Evolutionary conservation across 805 yeast genomes (phyloP).

Genomic region (Blastobotrys terrestris): DNA sequence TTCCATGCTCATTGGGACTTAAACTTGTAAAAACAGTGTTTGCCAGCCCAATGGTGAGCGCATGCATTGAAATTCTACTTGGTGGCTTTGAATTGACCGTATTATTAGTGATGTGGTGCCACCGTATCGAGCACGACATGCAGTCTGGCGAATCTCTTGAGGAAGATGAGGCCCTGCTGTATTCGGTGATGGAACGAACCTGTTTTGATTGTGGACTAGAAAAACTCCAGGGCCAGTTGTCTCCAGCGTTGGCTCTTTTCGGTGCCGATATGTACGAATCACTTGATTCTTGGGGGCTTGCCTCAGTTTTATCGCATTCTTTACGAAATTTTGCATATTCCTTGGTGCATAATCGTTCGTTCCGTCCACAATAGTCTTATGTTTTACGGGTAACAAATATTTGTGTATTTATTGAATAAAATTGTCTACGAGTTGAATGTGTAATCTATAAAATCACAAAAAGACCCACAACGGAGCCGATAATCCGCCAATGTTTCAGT

Average conservation of each 20-base stretch:
- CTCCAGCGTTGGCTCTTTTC: slow-evolving; percentile 22
- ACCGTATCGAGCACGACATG: slow-evolving; percentile 23
- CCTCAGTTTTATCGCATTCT: slow-evolving; percentile 20
- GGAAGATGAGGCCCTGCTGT: slow-evolving; percentile 16
- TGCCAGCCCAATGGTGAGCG: slow-evolving; percentile 20
- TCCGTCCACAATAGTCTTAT: neutral
- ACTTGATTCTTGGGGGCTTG: slow-evolving; percentile 25
- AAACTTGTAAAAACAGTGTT: slow-evolving; percentile 20
- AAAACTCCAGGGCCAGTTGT: slow-evolving; percentile 19
- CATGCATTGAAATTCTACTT: slow-evolving; percentile 19
- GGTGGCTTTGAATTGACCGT: slow-evolving; percentile 23
- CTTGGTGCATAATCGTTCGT: slow-evolving; percentile 9
- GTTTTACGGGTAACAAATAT: neutral
- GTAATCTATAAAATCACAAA: too few relatives aligned
- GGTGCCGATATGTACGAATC: slow-evolving; percentile 25
- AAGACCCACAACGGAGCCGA: neutral
- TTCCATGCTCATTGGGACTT: slow-evolving; percentile 22
- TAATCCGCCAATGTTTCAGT: neutral
- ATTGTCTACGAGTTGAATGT: neutral
- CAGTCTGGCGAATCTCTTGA: slow-evolving; percentile 7
- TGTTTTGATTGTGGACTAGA: slow-evolving; percentile 19
- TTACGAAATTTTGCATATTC: slow-evolving; percentile 21
- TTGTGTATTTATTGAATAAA: neutral
- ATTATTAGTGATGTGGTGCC: slow-evolving; percentile 26
- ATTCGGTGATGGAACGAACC: slow-evolving; percentile 19